phyloP scores from a whole-genome alignment of 495 filamentous ascomycete genomes.

The Melanomma pulvis-pyrius region DNA sequence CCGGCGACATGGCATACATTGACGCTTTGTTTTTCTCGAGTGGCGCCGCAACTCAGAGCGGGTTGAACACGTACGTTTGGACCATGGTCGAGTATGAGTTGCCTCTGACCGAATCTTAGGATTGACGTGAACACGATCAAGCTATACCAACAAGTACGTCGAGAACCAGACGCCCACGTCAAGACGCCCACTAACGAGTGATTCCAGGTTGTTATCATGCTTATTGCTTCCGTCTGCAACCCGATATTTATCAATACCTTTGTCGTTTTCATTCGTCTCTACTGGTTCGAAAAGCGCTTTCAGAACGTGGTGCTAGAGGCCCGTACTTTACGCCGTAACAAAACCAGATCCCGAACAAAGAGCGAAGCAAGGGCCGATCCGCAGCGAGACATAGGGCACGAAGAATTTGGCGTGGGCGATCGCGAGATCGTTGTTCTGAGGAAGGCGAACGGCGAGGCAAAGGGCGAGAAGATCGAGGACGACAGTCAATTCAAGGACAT shows the following conservation, averaged over 20 bases:
- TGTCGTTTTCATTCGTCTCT: slow-evolving; percentile 87
- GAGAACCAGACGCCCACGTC: not conserved
- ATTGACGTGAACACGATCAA: slow-evolving; percentile 73
- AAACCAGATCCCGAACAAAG: slow-evolving; percentile 60
- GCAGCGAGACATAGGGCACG: slow-evolving; percentile 50
- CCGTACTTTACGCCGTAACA: slow-evolving; percentile 56
- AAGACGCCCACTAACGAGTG: not conserved
- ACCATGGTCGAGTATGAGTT: not conserved
- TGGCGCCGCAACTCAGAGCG: slow-evolving; percentile 85
- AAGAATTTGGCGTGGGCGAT: slow-evolving; percentile 70
- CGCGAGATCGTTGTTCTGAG: slow-evolving; percentile 76
- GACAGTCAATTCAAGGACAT: slow-evolving; percentile 8
- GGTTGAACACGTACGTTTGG: slow-evolving; percentile 70
- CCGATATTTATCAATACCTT: slow-evolving; percentile 88
- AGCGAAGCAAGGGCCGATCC: slow-evolving; percentile 48
- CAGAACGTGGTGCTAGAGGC: slow-evolving; percentile 71
- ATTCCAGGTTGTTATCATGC: slow-evolving; percentile 50
- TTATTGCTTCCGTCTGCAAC: slow-evolving; percentile 63
- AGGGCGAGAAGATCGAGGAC: slow-evolving; percentile 53
- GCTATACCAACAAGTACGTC: slow-evolving; percentile 71
- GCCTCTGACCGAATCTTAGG: slow-evolving; percentile 39
- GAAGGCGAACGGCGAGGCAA: slow-evolving; percentile 48
- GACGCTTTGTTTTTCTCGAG: slow-evolving; percentile 86
- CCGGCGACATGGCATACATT: slow-evolving; percentile 68
- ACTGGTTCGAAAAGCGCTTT: slow-evolving; percentile 98